Conservation (phyloP, 441 rosid genomes). For the Erodium trifolium region DNA sequence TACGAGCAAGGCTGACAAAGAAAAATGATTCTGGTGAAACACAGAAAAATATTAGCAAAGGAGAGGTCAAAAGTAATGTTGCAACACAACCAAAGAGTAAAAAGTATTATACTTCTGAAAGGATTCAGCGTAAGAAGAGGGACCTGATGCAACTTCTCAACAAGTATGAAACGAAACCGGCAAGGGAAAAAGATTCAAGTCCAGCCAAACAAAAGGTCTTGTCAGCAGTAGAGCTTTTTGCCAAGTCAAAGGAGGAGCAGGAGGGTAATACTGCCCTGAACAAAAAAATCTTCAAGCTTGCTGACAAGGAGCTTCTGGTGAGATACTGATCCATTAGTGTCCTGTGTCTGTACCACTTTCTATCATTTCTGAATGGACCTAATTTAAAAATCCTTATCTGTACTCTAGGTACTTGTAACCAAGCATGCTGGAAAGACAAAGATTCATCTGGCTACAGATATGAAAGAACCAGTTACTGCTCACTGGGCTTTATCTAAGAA, state of each 20-base stretch:
- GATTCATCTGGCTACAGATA: slow-evolving; percentile 64
- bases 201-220: slow-evolving; percentile 41
- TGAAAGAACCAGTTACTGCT: slow-evolving; percentile 58
- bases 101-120: slow-evolving; percentile 38
- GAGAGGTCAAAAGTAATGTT: slow-evolving; percentile 47
- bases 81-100: slow-evolving; percentile 42
- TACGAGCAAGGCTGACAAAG: slow-evolving; percentile 52
- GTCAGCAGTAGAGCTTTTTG: slow-evolving; percentile 53
- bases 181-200: slow-evolving; percentile 26
- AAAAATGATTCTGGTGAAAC: slow-evolving; percentile 45
- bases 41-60: slow-evolving; percentile 40
- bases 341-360: not conserved
- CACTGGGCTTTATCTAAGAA: slow-evolving; percentile 93
- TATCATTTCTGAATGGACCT: not conserved
- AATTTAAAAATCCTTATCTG: slow-evolving; percentile 16
- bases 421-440: slow-evolving; percentile 55
- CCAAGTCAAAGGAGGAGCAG: slow-evolving; percentile 48
- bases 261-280: slow-evolving; percentile 42
- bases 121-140: slow-evolving; percentile 68
- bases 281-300: slow-evolving; percentile 65
- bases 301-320: slow-evolving; percentile 63
- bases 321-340: slow-evolving; percentile 25
- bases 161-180: slow-evolving; percentile 36
- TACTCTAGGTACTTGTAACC: slow-evolving; percentile 61
- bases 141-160: slow-evolving; percentile 58